Percentiles rank a stretch among this genome's conserved stretches.
These are phyloP conservation scores for Breynia disticha DNA, from an alignment of 441 rosid species.

Conservation along the genomic window DNA sequence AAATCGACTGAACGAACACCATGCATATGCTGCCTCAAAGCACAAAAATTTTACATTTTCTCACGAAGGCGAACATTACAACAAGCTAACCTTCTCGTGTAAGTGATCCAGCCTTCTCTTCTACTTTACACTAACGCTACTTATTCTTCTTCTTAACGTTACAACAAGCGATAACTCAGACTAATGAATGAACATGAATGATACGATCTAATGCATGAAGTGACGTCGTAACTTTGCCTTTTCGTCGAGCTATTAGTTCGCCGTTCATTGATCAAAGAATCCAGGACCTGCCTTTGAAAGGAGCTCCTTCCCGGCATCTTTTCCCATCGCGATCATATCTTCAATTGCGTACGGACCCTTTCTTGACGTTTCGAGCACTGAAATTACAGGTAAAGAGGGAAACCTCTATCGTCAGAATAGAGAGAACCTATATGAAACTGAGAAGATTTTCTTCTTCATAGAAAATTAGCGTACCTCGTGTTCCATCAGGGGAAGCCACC, in stretches of 20 bases:
- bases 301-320: constrained; percentile 85
- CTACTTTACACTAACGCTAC: constrained; percentile 18
- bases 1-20: too few relatives aligned
- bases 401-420: neutral
- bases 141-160: constrained; percentile 7
- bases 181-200: constrained; percentile 10
- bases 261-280: constrained; percentile 46
- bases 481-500: constrained; percentile 94
- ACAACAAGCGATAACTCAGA: constrained; percentile 10
- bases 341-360: constrained; percentile 56
- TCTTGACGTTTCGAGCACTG: constrained; percentile 92
- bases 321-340: constrained; percentile 80
- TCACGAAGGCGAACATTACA: too few relatives aligned
- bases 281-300: constrained; percentile 73
- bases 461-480: constrained; percentile 39
- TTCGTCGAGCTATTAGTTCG: neutral
- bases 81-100: too few relatives aligned
- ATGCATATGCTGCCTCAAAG: too few relatives aligned
- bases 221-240: constrained; percentile 1
- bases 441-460: neutral
- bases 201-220: neutral
- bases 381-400: constrained; percentile 6
- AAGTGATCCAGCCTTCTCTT: constrained; percentile 11
- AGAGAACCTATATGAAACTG: neutral
- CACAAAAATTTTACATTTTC: too few relatives aligned